Percentiles rank a stretch among this genome's conserved stretches.
These are phyloP conservation scores for Aspergillus novoparasiticus DNA, from an alignment of 2,329 filamentous ascomycete genomes.

Conservation along the genomic window DNA sequence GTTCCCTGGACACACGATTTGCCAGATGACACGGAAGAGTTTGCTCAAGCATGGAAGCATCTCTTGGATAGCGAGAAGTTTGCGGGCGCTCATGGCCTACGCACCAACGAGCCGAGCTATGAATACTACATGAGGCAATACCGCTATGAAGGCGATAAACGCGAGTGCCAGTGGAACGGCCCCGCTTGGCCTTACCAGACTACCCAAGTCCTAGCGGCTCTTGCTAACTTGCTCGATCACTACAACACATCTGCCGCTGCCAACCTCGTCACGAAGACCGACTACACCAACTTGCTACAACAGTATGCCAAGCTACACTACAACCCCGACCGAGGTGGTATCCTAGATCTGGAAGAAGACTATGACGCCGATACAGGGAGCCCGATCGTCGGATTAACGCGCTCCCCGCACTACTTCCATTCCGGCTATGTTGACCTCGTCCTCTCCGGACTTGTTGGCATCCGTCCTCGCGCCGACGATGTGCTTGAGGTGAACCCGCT, in stretches of 20 bases:
- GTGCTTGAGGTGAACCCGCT: constrained; percentile 46
- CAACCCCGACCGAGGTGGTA: constrained; percentile 29
- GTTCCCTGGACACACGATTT: constrained; percentile 49
- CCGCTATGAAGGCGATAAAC: constrained; percentile 36
- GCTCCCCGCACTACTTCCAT: constrained; percentile 51
- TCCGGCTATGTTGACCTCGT: constrained; percentile 48
- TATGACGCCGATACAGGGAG: constrained; percentile 47
- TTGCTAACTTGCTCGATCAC: constrained; percentile 48
- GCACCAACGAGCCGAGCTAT: constrained; percentile 49
- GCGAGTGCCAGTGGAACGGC: constrained; percentile 51
- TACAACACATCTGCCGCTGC: constrained; percentile 34
- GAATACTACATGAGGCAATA: constrained; percentile 46
- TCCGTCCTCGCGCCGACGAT: constrained; percentile 43
- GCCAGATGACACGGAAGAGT: constrained; percentile 42
- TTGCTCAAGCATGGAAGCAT: constrained; percentile 31
- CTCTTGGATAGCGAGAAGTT: constrained; percentile 39
- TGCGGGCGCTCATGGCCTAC: constrained; percentile 39
- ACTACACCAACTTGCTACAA: constrained; percentile 41
- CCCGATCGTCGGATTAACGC: constrained; percentile 46
- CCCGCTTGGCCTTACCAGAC: constrained; percentile 50
- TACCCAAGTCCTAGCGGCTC: constrained; percentile 43
- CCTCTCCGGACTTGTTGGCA: constrained; percentile 46
- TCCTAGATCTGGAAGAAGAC: constrained; percentile 46
- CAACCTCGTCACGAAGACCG: constrained; percentile 21
- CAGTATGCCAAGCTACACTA: constrained; percentile 47